phyloP scores from a whole-genome alignment of 75 land plant species.

The Pinus tabuliformis region DNA sequence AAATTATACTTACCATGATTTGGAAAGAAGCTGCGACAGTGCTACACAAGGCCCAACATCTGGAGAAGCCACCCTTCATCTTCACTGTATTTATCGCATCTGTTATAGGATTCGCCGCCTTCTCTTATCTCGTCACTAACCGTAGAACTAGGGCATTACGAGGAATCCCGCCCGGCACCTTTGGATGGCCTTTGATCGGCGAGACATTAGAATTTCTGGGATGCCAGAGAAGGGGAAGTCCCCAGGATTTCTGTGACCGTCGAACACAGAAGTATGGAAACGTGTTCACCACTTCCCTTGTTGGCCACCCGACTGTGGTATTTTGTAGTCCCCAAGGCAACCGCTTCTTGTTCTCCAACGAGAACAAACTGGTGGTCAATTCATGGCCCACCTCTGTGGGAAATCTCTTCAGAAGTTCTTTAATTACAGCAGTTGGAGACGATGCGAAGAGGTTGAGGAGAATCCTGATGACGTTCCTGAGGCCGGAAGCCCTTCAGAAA shows the following conservation, averaged over 20 bases:
- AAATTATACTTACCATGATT: too few species aligned
- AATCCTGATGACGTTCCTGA: constrained; percentile 18
- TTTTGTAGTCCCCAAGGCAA: constrained; percentile 39
- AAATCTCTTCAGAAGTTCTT: constrained; percentile 1
- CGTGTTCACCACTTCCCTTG: constrained; percentile 37
- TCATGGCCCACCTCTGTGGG: constrained; percentile 37
- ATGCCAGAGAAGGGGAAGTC: background rate
- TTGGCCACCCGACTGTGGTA: constrained; percentile 18
- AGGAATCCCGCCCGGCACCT: background rate
- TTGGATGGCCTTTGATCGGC: background rate
- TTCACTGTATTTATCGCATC: too few species aligned
- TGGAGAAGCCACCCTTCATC: too few species aligned
- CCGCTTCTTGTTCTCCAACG: constrained; percentile 43
- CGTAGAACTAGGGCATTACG: too few species aligned
- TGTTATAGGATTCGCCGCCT: too few species aligned
- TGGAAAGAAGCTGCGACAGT: too few species aligned
- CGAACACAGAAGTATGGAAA: constrained; percentile 12
- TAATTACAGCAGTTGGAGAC: background rate
- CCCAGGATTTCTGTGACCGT: constrained; percentile 1
- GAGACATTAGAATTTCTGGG: background rate
- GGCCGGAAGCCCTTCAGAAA: constrained; percentile 22
- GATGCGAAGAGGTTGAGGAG: background rate
- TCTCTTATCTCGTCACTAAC: too few species aligned
- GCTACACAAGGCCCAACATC: too few species aligned
- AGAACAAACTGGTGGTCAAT: constrained; percentile 38